Percentiles rank a stretch among this genome's conserved stretches.
Evolutionary conservation across 257 asterid genomes (phyloP).

Genomic region (Nicotiana knightiana): DNA sequence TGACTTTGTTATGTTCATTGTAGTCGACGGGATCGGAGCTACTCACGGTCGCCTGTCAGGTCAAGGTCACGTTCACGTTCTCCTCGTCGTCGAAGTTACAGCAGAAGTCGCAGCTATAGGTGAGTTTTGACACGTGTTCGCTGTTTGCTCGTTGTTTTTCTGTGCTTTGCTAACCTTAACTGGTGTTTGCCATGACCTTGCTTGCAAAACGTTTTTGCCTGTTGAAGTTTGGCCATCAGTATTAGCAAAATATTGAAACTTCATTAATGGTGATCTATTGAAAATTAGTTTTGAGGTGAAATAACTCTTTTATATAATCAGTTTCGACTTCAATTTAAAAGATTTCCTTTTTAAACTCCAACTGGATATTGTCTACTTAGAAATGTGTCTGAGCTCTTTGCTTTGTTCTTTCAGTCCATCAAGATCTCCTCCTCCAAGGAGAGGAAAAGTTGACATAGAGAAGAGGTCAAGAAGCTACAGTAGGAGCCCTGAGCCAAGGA

Average conservation of each 20-base stretch:
- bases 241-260: neutral
- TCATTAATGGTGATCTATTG: neutral
- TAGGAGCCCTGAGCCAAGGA: slow-evolving; percentile 44
- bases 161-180: neutral
- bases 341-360: neutral
- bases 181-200: neutral
- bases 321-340: neutral
- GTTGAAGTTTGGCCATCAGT: neutral
- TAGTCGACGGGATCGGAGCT: slow-evolving; percentile 54
- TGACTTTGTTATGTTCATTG: slow-evolving; percentile 13
- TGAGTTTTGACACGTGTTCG: neutral
- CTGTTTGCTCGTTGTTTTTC: neutral
- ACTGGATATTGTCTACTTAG: neutral
- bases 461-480: slow-evolving; percentile 56
- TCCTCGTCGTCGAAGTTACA: slow-evolving; percentile 74
- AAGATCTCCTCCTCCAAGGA: slow-evolving; percentile 72
- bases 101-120: slow-evolving; percentile 50
- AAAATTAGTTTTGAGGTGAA: neutral
- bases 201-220: neutral
- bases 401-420: slow-evolving; percentile 51
- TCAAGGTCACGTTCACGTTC: slow-evolving; percentile 72
- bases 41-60: slow-evolving; percentile 76
- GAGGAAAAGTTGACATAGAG: slow-evolving; percentile 46
- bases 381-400: neutral
- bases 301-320: neutral